Evolutionary conservation across 345 rosid genomes (phyloP).

Genomic region (Dovyalis caffra): DNA sequence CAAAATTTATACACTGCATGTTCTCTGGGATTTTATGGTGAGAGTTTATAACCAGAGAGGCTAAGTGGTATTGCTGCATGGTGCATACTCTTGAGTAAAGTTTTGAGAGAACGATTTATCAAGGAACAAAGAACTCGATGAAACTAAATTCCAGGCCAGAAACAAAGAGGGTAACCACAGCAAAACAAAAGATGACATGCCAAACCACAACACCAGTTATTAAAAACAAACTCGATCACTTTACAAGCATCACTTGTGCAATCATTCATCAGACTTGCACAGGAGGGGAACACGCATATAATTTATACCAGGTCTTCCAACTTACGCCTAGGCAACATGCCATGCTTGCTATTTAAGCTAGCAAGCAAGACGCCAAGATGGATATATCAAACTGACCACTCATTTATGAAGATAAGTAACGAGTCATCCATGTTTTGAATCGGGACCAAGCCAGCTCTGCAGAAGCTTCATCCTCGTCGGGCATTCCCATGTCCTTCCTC

Average conservation of each 20-base stretch:
- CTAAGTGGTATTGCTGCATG: too few species aligned
- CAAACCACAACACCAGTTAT: neutral
- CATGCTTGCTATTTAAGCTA: neutral
- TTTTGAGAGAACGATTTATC: too few species aligned
- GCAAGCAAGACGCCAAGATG: neutral
- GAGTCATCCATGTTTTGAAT: conserved; percentile 77
- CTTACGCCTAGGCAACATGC: neutral
- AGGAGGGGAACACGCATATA: too few species aligned
- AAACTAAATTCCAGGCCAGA: too few species aligned
- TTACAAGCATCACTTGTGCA: neutral
- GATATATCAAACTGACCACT: neutral
- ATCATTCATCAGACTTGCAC: neutral
- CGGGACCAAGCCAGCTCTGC: conserved; percentile 92
- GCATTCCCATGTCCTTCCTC: conserved; percentile 82
- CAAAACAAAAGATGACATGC: too few species aligned
- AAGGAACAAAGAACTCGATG: too few species aligned
- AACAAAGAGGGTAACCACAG: too few species aligned
- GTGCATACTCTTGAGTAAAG: too few species aligned
- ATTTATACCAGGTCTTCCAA: neutral
- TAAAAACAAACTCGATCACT: neutral
- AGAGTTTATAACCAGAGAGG: neutral
- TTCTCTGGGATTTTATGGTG: neutral
- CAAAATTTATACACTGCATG: neutral
- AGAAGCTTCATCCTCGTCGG: conserved; percentile 77
- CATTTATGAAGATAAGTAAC: conserved; percentile 35